Percentiles rank a stretch among this genome's conserved stretches.
These are phyloP conservation scores for Pyrus betulifolia DNA, from an alignment of 306 rosid genomes.

Conservation along the genomic window DNA sequence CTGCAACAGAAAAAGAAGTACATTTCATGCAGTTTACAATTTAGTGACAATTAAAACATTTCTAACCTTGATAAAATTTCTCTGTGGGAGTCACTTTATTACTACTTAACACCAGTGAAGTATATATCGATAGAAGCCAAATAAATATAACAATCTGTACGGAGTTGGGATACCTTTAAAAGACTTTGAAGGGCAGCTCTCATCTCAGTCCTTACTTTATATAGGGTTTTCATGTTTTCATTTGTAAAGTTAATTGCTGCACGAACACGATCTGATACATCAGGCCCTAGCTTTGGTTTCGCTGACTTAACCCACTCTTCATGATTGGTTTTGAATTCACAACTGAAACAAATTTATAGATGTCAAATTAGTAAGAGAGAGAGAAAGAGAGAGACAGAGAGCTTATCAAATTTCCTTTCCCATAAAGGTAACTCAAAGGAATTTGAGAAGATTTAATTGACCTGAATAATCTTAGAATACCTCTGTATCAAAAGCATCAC, in stretches of 20 bases:
- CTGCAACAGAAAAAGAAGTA: background rate
- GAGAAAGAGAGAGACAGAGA: background rate
- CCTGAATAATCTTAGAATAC: constrained; percentile 27
- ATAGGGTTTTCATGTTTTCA: constrained; percentile 55
- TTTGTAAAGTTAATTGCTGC: constrained; percentile 48
- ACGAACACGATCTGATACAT: constrained; percentile 40
- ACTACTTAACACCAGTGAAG: background rate
- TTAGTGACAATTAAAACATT: background rate
- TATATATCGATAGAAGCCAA: background rate
- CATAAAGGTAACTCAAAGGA: background rate
- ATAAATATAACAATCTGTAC: background rate
- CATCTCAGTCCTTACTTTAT: constrained; percentile 80
- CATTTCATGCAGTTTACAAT: background rate
- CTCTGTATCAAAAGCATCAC: constrained; percentile 77
- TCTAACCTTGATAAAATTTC: background rate
- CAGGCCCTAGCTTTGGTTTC: constrained; percentile 56
- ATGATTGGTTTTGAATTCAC: constrained; percentile 78
- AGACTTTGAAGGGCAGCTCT: constrained; percentile 67
- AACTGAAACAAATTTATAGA: constrained; percentile 46
- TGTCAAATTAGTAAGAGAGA: background rate
- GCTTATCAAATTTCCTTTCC: background rate
- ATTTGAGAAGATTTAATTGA: background rate
- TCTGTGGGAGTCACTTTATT: background rate
- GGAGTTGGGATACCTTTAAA: constrained; percentile 48
- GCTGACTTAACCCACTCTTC: constrained; percentile 78